Evolutionary conservation across 129 eudicot genomes (phyloP).

Genomic region (Rutidosis leptorrhynchoides): DNA sequence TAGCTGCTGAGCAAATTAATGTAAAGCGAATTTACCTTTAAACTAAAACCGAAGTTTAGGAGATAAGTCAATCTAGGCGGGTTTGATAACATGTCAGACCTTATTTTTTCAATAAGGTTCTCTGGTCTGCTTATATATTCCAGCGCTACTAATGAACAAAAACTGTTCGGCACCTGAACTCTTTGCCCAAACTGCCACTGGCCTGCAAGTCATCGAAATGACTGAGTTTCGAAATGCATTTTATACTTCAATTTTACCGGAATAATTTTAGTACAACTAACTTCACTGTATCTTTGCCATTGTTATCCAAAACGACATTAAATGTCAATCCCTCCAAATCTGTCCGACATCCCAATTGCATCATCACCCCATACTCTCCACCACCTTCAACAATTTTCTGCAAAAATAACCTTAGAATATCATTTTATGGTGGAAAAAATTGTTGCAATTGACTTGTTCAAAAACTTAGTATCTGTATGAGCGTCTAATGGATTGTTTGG

Average conservation of each 20-base stretch:
- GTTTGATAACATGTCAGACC: too few species aligned
- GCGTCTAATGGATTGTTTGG: background rate
- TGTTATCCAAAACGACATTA: slow-evolving; percentile 92
- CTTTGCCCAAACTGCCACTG: slow-evolving; percentile 96
- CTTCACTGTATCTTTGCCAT: slow-evolving; percentile 94
- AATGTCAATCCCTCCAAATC: slow-evolving; percentile 69
- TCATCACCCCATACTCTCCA: slow-evolving; percentile 95
- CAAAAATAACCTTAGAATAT: background rate
- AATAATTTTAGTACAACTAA: slow-evolving; percentile 23
- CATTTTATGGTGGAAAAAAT: background rate
- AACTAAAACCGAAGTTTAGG: too few species aligned
- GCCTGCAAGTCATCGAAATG: slow-evolving; percentile 40
- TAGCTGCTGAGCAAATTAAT: too few species aligned
- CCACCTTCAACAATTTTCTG: slow-evolving; percentile 93
- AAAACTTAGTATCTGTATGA: background rate
- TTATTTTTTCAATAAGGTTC: too few species aligned
- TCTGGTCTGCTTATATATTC: slow-evolving; percentile 84
- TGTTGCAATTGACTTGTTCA: background rate
- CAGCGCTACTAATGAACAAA: slow-evolving; percentile 91
- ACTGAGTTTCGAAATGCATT: background rate
- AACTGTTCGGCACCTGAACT: slow-evolving; percentile 76
- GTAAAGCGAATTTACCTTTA: too few species aligned
- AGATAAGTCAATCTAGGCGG: too few species aligned
- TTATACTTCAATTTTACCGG: background rate
- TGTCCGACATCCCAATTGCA: slow-evolving; percentile 71